Percentiles rank a stretch among this genome's conserved stretches.
Evolutionary conservation across 768 basidiomycete genomes (phyloP).

Genomic region (Lactarius sanguifluus): DNA sequence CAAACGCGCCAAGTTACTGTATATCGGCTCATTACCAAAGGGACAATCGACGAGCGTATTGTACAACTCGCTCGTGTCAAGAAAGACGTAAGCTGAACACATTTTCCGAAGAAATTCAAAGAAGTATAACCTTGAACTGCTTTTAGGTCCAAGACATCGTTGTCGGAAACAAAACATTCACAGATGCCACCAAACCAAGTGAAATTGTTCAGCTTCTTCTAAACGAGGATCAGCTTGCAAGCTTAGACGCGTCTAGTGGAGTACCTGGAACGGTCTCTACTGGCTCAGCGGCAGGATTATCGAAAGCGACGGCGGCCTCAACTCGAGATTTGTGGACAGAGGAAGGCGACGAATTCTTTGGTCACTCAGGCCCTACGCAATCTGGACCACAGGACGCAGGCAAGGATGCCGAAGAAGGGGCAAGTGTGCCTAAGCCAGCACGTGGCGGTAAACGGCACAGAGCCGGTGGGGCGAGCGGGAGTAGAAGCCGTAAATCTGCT

Average conservation of each 20-base stretch:
- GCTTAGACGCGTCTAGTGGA: conserved; percentile 50
- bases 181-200: conserved; percentile 90
- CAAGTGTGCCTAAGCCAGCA: conserved; percentile 31
- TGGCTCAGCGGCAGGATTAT: conserved; percentile 38
- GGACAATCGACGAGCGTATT: conserved; percentile 96
- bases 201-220: conserved; percentile 95
- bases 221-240: conserved; percentile 90
- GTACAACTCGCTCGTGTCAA: conserved; percentile 94
- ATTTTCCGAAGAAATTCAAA: conserved; percentile 17
- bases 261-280: conserved; percentile 40
- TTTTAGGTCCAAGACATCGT: conserved; percentile 97
- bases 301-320: conserved; percentile 40
- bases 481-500: conserved; percentile 38
- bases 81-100: conserved; percentile 71
- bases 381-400: conserved; percentile 29
- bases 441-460: conserved; percentile 40
- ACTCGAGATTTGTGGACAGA: conserved; percentile 79
- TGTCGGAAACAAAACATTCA: conserved; percentile 94
- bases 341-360: conserved; percentile 86
- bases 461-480: conserved; percentile 35
- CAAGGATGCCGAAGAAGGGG: conserved; percentile 32
- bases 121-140: conserved; percentile 8
- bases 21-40: conserved; percentile 89
- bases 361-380: conserved; percentile 45
- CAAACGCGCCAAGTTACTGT: conserved; percentile 98